Base-by-base conservation (phyloP, 2,329 filamentous ascomycete genomes). In the Onygena corvina region DNA sequence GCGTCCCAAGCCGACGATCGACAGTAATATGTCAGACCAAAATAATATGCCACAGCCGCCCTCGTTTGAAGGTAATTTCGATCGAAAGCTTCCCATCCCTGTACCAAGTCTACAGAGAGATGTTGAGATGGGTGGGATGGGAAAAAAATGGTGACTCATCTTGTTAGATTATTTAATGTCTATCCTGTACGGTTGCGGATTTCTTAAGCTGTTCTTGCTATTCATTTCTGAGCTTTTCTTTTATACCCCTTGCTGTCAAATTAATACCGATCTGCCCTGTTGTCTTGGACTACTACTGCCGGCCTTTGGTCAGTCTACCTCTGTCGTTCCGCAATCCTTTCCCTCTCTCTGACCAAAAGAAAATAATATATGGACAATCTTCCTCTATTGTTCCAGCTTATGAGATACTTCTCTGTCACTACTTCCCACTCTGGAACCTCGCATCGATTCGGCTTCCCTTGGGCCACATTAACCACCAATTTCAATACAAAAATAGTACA, bases 121-220 rank as follows among this genome's bases (percentile, higher is more conserved):
- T 52, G 59, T 66, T n/a, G 55, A 61, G 16, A 67, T 68, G 65
- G 58, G 59, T 14, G 64, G 61, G 6, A 58, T 59, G 14, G 49
- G 48, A 23, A 61, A 64, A 40, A 63, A 62, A 51, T 53, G 50
- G 18, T 66, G 49, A 58, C 18, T 25, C 5, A 9, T 9, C 16
- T 20, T 2, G 18, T 20, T 34, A 25, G 27, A 38, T 48, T 4
- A 20, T 25, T 14, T 14, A 23, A 25, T 36, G 12, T 25, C 14
- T 35, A 38, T 25, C 8, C 7, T 36, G 21, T 20, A 42, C 36
- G 36, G 20, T n/a, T 14, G 14, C 9, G 11, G 21, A 18, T 18
- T 36, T 6, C 6, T 36, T 6, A 6, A 5, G 9, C 27, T 25
- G 12, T 14, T 20, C 27, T 27, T 42, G 4, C 33, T 35, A 3